Base-by-base conservation (phyloP, 2,329 filamentous ascomycete genomes). In the Epichloe elymi region DNA sequence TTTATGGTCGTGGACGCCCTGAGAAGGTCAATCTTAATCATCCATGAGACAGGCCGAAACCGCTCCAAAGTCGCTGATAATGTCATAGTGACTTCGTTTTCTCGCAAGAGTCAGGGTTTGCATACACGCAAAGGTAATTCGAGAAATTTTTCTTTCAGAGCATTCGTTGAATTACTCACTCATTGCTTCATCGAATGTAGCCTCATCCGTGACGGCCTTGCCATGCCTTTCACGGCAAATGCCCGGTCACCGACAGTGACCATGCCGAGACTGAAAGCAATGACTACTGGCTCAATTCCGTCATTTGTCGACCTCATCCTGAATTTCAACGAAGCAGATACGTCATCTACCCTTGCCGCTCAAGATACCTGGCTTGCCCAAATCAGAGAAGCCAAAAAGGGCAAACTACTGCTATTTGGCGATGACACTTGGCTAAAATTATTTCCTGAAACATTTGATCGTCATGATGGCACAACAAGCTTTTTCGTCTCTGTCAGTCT, bases 1-100 rank as follows among this genome's bases (percentile, higher is more conserved):
- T 96, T 98, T 66, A 97, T 98, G 91, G 89, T 98, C 6, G 86
- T 98, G 30, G 93, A 98, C 76, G 91, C 93, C 23, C 68, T 98
- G 65, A 79, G 90, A 67, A 95, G 87, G 86, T 89, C 75, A 53
- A 40, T 7, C 23, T 12, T 15, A 44, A 26, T 30, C 48, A 40
- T 19, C 19, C 20, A 23, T 7, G 5, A 15, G 14, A 33, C n/a
- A 17, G 8, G 19, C n/a, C 36, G 20, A 19, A 37, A 26, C 14
- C 26, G 35, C 8, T 39, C 30, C 30, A 12, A 35, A n/a, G 19
- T 47, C 35, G 43, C 45, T 52, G n/a, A 52, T 40, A 19, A 4
- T 15, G 10, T 40, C 14, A 10, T 56, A 95, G 90, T 71, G 91
- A 97, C 62, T 97, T 97, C 71, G 93, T 98, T 30, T 98, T 87